Base-by-base conservation (phyloP, 495 filamentous ascomycete genomes). In the Aspergillus wentii region DNA sequence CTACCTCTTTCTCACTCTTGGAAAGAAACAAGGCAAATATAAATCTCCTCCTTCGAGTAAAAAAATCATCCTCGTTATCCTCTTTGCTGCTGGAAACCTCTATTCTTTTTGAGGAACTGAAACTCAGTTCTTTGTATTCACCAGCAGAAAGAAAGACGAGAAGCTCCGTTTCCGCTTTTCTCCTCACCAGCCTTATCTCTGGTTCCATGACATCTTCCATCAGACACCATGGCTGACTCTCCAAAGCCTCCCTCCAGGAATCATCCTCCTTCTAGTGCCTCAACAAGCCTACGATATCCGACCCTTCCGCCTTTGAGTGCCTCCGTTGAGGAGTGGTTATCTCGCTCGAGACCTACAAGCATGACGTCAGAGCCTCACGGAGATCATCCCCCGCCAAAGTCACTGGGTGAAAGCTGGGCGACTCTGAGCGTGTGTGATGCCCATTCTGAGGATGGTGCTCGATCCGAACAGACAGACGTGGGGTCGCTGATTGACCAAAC, bases 301-400 rank as follows among this genome's bases (percentile, higher is more conserved):
- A 71, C 68, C 31, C 44, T 64, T 35, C 67, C 67, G 38, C 64
- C 67, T 16, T 41, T 69, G n/a, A 61, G 59, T 39, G 64, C 52
- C 23, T 69, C 68, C 31, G 68, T 71, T 6, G 59, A 71, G 44
- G 64, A 71, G 65, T 69, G 66, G 65, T 37, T 72, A 33, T 71
- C 66, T 33, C 66, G 52, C 34, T 72, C 68, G 31, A 57, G 63
- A 35, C 65, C 62, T 5, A 58, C 61, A 49, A 61, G 46, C 40
- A 69, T 70, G 61, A 59, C 60, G 52, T 63, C 60, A 56, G 57
- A 54, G 29, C 40, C 33, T 14, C 30, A 35, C 16, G 17, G 38
- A 3, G 57, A 62, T 3, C 47, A 52, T 22, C 32, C 46, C 5
- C 32, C 46, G 5, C 21, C 49, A 19, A 66, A 51, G 18, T 51